Percentiles rank a stretch among this genome's conserved stretches.
These are phyloP conservation scores for Solanum habrochaites DNA, from an alignment of 257 asterid genomes.

Conservation along the genomic window DNA sequence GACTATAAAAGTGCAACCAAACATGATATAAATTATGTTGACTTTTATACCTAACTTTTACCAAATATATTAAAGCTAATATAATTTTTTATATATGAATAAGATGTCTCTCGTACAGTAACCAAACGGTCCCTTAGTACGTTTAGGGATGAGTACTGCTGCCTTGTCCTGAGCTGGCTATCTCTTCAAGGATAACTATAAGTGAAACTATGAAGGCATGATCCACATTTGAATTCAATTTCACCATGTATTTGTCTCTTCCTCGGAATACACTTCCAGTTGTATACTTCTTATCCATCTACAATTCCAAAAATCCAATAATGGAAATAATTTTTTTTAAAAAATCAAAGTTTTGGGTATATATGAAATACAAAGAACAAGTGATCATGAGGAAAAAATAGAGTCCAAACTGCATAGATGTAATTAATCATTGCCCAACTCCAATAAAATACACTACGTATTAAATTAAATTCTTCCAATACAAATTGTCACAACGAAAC, in stretches of 20 bases:
- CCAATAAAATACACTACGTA: not conserved
- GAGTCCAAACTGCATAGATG: not conserved
- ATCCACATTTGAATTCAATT: not conserved
- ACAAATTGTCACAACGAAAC: not conserved
- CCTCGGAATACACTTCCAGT: not conserved
- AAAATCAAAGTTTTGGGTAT: not conserved
- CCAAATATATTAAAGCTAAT: too few species aligned
- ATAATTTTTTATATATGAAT: too few species aligned
- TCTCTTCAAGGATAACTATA: not conserved
- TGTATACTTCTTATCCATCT: not conserved
- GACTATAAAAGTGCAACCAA: too few species aligned
- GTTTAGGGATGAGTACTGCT: not conserved
- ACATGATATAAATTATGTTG: too few species aligned
- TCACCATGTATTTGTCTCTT: not conserved
- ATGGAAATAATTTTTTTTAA: not conserved
- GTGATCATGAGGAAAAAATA: not conserved
- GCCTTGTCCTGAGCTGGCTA: not conserved
- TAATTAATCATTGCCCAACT: not conserved
- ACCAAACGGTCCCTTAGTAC: not conserved
- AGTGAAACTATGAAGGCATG: constrained; percentile 3
- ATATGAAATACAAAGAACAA: not conserved
- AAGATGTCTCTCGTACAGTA: too few species aligned
- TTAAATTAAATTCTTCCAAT: not conserved
- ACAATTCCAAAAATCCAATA: not conserved
- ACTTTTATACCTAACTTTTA: too few species aligned